Evolutionary conservation across 495 filamentous ascomycete genomes (phyloP).

Genomic region (Thozetella sp.): DNA sequence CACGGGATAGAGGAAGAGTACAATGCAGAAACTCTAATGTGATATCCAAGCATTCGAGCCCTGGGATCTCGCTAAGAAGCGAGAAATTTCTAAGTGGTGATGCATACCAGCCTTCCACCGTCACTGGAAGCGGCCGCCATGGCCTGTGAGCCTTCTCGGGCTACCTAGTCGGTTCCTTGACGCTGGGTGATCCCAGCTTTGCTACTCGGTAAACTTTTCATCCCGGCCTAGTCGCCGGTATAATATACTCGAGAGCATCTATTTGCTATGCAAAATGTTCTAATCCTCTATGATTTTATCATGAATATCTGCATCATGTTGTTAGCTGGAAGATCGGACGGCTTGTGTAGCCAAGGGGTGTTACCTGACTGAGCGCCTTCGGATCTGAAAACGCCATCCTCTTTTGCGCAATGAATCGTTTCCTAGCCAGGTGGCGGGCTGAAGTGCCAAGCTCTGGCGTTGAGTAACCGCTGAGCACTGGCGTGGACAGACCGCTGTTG

Average conservation of each 20-base stretch:
- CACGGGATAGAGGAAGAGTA: no score
- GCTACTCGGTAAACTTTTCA: no score
- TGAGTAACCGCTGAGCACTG: slow-evolving; percentile 26
- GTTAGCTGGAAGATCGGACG: slow-evolving; percentile 31
- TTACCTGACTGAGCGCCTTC: slow-evolving; percentile 76
- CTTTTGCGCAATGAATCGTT: slow-evolving; percentile 79
- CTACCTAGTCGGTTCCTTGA: no score
- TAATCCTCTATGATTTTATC: slow-evolving; percentile 53
- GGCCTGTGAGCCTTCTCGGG: no score
- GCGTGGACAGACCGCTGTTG: slow-evolving; percentile 24
- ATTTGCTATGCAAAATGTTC: background rate
- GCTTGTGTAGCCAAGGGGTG: slow-evolving; percentile 9
- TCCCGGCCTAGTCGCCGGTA: no score
- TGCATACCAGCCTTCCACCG: no score
- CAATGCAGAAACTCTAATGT: no score
- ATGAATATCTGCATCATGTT: slow-evolving; percentile 68
- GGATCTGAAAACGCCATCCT: slow-evolving; percentile 70
- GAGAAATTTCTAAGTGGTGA: no score
- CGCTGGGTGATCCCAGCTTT: no score
- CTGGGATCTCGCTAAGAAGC: no score
- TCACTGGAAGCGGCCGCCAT: no score
- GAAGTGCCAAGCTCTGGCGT: slow-evolving; percentile 42
- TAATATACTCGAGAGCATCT: background rate
- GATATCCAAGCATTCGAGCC: no score
- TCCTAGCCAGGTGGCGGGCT: slow-evolving; percentile 64